phyloP scores from a whole-genome alignment of 2,329 filamentous ascomycete genomes.

The Xylariomycetidae sp. region DNA sequence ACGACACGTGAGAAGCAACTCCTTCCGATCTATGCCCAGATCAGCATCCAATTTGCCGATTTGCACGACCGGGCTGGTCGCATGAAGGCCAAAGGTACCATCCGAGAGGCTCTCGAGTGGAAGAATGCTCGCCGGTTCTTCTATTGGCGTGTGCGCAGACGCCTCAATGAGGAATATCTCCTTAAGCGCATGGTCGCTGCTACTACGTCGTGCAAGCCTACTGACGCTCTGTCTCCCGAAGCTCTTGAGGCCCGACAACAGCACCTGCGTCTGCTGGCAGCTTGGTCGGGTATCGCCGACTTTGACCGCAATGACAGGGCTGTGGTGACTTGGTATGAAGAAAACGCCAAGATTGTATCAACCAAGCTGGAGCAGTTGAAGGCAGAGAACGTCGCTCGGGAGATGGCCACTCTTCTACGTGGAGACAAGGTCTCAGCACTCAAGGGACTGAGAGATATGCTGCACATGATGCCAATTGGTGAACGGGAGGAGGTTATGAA shows the following conservation, averaged over 20 bases:
- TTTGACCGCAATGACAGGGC: slow-evolving; percentile 76
- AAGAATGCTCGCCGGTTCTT: slow-evolving; percentile 91
- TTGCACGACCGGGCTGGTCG: slow-evolving; percentile 93
- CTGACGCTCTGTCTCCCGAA: slow-evolving; percentile 24
- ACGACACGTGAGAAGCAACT: slow-evolving; percentile 79
- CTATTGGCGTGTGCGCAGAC: slow-evolving; percentile 97
- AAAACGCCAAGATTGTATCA: slow-evolving; percentile 78
- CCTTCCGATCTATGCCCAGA: slow-evolving; percentile 88
- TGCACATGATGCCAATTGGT: slow-evolving; percentile 80
- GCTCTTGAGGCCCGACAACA: slow-evolving; percentile 51
- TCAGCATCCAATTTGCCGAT: slow-evolving; percentile 95
- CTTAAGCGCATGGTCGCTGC: slow-evolving; percentile 73
- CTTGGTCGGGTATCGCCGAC: slow-evolving; percentile 74
- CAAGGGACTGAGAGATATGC: slow-evolving; percentile 79
- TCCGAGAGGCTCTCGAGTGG: slow-evolving; percentile 82
- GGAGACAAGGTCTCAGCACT: slow-evolving; percentile 62
- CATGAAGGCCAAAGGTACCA: slow-evolving; percentile 97
- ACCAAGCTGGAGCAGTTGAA: slow-evolving; percentile 83
- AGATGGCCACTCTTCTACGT: slow-evolving; percentile 41
- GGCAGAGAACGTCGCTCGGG: slow-evolving; percentile 58
- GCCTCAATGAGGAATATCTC: slow-evolving; percentile 96
- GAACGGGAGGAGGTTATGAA: slow-evolving; percentile 81
- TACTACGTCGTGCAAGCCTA: slow-evolving; percentile 29
- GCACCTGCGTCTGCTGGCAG: slow-evolving; percentile 71
- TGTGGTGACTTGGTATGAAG: slow-evolving; percentile 93